Conservation (phyloP, 192 early-diverging fungal species). For the Phycomyces blakesleeanus region DNA sequence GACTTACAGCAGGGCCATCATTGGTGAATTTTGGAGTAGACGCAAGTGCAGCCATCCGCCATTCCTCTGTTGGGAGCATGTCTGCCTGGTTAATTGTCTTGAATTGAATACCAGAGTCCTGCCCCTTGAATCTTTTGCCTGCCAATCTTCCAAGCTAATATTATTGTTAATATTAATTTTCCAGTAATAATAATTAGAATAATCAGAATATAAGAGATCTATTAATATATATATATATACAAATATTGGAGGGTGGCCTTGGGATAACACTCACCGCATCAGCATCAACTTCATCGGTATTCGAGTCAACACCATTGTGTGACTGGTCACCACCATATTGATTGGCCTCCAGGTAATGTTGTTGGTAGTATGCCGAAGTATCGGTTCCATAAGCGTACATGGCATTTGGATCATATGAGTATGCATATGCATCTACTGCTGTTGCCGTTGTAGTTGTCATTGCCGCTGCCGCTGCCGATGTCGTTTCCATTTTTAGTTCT, state of each 20-base stretch:
- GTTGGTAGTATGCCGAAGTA: slow-evolving; percentile 20
- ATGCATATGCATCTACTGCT: slow-evolving; percentile 15
- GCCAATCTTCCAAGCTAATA: slow-evolving; percentile 17
- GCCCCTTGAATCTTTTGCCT: slow-evolving; percentile 22
- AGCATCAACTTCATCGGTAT: background rate
- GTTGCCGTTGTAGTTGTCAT: slow-evolving; percentile 3
- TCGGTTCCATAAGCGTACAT: slow-evolving; percentile 28
- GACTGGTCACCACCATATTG: slow-evolving; percentile 2
- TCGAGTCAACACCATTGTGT: background rate
- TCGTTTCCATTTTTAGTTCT: background rate
- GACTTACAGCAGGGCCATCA: background rate
- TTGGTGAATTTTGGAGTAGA: slow-evolving; percentile 15
- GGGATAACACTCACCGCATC: background rate
- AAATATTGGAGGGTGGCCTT: no score
- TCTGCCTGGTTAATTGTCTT: slow-evolving; percentile 28
- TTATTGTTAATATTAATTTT: no score
- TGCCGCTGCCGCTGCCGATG: background rate
- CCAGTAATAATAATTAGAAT: no score
- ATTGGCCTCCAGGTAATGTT: slow-evolving; percentile 13
- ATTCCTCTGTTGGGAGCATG: slow-evolving; percentile 25
- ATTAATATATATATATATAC: no score
- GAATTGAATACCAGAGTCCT: slow-evolving; percentile 19
- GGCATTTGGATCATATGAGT: slow-evolving; percentile 28
- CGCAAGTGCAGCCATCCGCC: slow-evolving; percentile 19
- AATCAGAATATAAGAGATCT: no score